Conservation (phyloP, 2,329 filamentous ascomycete genomes). For the Fusarium keratoplasticum region DNA sequence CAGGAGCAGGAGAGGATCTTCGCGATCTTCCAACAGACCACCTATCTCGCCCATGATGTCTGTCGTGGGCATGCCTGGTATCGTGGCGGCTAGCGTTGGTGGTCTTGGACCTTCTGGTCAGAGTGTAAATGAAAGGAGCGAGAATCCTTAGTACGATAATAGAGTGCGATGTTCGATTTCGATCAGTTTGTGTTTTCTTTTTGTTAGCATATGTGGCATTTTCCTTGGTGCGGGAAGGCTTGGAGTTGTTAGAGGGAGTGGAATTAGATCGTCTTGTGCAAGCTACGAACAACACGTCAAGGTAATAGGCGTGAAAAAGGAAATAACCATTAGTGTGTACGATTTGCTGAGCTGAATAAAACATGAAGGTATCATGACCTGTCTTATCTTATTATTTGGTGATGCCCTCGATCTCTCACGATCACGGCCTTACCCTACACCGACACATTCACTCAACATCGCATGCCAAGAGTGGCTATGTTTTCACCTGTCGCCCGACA, state of each 20-base stretch:
- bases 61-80: constrained; percentile 36
- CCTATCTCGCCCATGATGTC: constrained; percentile 39
- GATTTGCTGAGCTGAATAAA: neutral
- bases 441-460: neutral
- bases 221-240: neutral
- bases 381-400: neutral
- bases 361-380: neutral
- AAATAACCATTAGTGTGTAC: neutral
- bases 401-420: neutral
- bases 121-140: constrained; percentile 9
- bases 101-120: constrained; percentile 21
- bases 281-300: neutral
- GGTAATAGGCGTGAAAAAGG: neutral
- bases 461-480: neutral
- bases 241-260: neutral
- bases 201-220: neutral
- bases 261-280: neutral
- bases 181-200: neutral
- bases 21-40: constrained; percentile 32
- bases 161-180: neutral
- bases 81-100: constrained; percentile 33
- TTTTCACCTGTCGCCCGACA: neutral
- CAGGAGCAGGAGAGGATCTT: constrained; percentile 32
- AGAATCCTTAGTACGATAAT: constrained; percentile 30
- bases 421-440: neutral